Evolutionary conservation across 1,284 basidiomycete genomes (phyloP).

Genomic region (Wolfiporia cocos): DNA sequence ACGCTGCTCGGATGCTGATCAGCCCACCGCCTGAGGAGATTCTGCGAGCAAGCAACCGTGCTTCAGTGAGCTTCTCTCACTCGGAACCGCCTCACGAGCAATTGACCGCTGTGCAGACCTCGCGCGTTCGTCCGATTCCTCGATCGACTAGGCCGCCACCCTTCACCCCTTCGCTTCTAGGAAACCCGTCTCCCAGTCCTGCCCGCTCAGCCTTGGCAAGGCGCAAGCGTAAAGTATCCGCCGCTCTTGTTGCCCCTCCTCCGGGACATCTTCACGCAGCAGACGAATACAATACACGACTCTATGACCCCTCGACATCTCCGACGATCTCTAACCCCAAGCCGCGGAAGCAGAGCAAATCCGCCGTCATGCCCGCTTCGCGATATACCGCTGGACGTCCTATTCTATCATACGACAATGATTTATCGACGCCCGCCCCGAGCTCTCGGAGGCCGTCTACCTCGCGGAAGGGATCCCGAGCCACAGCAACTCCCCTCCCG

Average conservation of each 20-base stretch:
- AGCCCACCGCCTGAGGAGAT: constrained; percentile 42
- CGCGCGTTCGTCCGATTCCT: constrained; percentile 16
- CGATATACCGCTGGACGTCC: constrained; percentile 24
- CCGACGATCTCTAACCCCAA: not conserved
- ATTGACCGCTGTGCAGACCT: constrained; percentile 11
- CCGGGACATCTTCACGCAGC: too few relatives aligned
- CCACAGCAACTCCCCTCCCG: too few relatives aligned
- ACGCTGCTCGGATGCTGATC: constrained; percentile 30
- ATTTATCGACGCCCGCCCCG: too few relatives aligned
- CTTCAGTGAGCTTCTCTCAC: constrained; percentile 11
- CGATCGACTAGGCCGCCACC: constrained; percentile 6
- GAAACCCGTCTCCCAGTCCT: constrained; percentile 2
- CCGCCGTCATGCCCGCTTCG: constrained; percentile 19
- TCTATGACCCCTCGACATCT: too few relatives aligned
- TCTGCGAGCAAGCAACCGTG: constrained; percentile 18
- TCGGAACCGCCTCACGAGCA: not conserved
- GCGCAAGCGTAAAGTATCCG: constrained; percentile 27
- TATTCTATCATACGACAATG: too few relatives aligned
- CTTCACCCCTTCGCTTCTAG: constrained; percentile 13
- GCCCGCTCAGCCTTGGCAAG: constrained; percentile 19
- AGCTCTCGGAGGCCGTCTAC: too few relatives aligned
- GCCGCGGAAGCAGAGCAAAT: constrained; percentile 44
- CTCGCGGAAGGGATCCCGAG: too few relatives aligned
- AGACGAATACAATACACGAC: too few relatives aligned
- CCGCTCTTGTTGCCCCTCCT: too few relatives aligned